Conservation (phyloP, 768 basidiomycete species). For the Butyriboletus loyo region DNA sequence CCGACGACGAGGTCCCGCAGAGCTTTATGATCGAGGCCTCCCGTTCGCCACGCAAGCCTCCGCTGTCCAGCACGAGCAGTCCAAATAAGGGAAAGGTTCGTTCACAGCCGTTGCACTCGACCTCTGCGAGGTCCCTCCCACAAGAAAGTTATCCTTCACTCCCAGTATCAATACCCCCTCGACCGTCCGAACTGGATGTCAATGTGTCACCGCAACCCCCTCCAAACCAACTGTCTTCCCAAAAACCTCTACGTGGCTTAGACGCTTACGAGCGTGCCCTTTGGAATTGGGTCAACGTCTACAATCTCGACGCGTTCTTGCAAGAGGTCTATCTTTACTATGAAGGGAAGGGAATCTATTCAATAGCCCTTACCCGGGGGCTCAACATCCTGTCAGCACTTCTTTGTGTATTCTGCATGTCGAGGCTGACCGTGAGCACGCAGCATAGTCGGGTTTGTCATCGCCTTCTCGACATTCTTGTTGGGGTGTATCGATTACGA, state of each 20-base stretch:
- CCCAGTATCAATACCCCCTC: slow-evolving; percentile 52
- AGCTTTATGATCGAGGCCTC: slow-evolving; percentile 82
- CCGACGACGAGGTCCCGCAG: slow-evolving; percentile 83
- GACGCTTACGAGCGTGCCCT: slow-evolving; percentile 87
- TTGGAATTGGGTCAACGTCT: slow-evolving; percentile 99
- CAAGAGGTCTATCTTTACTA: slow-evolving; percentile 97
- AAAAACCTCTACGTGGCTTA: slow-evolving; percentile 61
- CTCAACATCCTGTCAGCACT: slow-evolving; percentile 89
- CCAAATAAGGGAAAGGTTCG: slow-evolving; percentile 39
- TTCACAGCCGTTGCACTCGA: slow-evolving; percentile 53
- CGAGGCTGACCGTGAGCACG: slow-evolving; percentile 25
- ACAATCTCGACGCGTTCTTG: slow-evolving; percentile 92
- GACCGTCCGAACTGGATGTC: slow-evolving; percentile 60
- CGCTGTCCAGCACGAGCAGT: slow-evolving; percentile 25
- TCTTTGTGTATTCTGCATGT: slow-evolving; percentile 15
- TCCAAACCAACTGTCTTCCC: slow-evolving; percentile 20
- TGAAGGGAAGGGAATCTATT: slow-evolving; percentile 93
- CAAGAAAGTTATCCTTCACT: slow-evolving; percentile 37
- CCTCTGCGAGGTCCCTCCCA: slow-evolving; percentile 37
- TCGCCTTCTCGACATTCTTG: slow-evolving; percentile 96
- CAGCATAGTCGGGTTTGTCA: slow-evolving; percentile 97
- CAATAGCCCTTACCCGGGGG: slow-evolving; percentile 85
- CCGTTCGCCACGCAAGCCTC: slow-evolving; percentile 36
- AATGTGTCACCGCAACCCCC: slow-evolving; percentile 30
- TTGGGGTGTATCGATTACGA: slow-evolving; percentile 94